Percentiles rank a stretch among this genome's conserved stretches.
Conservation (phyloP, 106 monocot genomes). For the Dendrobium catenatum region DNA sequence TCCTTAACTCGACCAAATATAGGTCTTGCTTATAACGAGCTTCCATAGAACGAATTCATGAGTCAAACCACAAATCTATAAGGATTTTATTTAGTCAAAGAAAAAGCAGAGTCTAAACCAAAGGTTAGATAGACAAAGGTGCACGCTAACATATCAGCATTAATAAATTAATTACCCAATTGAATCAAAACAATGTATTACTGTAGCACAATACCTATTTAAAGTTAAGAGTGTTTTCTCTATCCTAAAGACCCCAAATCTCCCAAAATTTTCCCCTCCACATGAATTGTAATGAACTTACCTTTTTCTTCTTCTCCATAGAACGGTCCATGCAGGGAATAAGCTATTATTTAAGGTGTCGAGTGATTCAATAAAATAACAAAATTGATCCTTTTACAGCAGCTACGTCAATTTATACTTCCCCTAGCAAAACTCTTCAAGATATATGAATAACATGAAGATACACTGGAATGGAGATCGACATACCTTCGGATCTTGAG, state of each 20-base stretch:
- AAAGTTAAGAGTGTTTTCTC: too few relatives aligned
- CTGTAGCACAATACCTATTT: too few relatives aligned
- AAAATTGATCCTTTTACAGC: not conserved
- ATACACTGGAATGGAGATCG: not conserved
- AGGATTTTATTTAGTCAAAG: not conserved
- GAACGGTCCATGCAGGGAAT: not conserved
- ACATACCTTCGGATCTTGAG: constrained; percentile 88
- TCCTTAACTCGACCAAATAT: not conserved
- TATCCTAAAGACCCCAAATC: too few relatives aligned
- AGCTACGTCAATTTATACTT: not conserved
- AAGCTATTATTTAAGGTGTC: not conserved
- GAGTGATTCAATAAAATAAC: not conserved
- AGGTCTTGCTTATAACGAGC: not conserved
- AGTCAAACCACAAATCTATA: not conserved
- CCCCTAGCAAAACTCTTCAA: not conserved
- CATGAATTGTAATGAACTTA: not conserved
- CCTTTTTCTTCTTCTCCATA: not conserved
- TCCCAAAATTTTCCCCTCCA: not conserved
- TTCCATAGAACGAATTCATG: not conserved
- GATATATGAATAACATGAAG: not conserved
- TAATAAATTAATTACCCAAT: not conserved
- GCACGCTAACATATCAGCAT: not conserved
- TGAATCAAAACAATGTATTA: too few relatives aligned
- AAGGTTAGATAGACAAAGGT: not conserved
- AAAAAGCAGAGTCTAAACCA: not conserved